Evolutionary conservation across 805 yeast genomes (phyloP).

Genomic region (Candida qinlingensis): DNA sequence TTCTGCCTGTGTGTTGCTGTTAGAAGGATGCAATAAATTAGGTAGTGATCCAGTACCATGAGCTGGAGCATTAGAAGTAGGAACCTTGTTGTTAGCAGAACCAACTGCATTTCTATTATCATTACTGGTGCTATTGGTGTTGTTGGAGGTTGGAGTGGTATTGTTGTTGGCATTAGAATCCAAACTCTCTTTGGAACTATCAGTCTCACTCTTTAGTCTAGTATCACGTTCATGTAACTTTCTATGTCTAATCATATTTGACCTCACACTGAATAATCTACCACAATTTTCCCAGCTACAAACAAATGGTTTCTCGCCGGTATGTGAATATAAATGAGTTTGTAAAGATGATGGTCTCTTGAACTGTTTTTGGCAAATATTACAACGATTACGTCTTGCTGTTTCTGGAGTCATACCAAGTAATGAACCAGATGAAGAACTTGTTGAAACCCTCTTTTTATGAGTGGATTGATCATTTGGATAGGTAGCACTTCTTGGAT

Average conservation of each 20-base stretch:
- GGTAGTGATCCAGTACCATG: constrained; percentile 1
- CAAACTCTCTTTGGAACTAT: neutral
- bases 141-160: neutral
- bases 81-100: neutral
- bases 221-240: constrained; percentile 48
- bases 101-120: neutral
- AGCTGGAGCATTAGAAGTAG: neutral
- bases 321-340: constrained; percentile 76
- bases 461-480: constrained; percentile 11
- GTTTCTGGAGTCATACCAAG: constrained; percentile 39
- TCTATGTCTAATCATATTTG: constrained; percentile 77
- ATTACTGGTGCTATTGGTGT: neutral
- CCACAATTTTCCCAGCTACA: constrained; percentile 65
- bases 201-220: neutral
- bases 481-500: constrained; percentile 17
- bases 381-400: constrained; percentile 40
- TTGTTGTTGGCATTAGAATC: neutral
- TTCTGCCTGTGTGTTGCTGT: constrained; percentile 1
- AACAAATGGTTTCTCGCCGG: constrained; percentile 71
- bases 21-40: constrained; percentile 1
- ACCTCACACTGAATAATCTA: constrained; percentile 65
- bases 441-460: constrained; percentile 7
- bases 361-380: constrained; percentile 67
- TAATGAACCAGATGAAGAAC: constrained; percentile 15
- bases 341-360: constrained; percentile 78